Conservation (phyloP, 129 eudicot species). For the Glebionis coronaria region DNA sequence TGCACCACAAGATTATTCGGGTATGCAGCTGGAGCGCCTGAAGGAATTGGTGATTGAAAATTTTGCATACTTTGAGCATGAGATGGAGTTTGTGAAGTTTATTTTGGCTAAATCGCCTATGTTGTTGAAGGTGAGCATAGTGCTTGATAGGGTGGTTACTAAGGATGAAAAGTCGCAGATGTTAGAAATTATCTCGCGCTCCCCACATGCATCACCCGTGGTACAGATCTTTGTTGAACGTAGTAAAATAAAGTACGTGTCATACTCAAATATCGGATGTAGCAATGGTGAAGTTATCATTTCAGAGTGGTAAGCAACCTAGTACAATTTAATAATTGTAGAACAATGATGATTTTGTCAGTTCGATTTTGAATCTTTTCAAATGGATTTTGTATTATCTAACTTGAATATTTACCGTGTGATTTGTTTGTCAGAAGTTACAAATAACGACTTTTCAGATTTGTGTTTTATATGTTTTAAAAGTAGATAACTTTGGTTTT, state of each 20-base stretch:
- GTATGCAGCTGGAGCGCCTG: conserved; percentile 9
- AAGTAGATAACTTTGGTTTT: no score
- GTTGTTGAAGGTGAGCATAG: conserved; percentile 4
- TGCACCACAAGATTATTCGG: conserved; percentile 1
- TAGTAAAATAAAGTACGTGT: neutral
- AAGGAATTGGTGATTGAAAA: conserved; percentile 1
- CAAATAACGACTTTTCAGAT: no score
- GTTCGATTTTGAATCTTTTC: no score
- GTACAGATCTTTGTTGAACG: neutral
- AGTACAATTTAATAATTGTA: no score
- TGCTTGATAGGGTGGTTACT: neutral
- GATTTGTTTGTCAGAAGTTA: no score
- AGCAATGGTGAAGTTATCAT: neutral
- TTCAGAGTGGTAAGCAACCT: no score
- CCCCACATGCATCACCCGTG: neutral
- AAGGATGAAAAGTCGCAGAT: conserved; percentile 3
- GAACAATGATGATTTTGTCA: no score
- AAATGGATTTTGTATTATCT: no score
- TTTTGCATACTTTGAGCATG: neutral
- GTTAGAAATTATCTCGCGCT: neutral
- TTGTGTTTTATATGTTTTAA: no score
- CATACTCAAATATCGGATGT: neutral
- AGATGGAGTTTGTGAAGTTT: conserved; percentile 19
- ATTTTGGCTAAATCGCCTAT: conserved; percentile 17
- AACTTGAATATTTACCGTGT: no score